Percentiles rank a stretch among this genome's conserved stretches.
Conservation (phyloP, 305 asterid species). For the Solanum hybrid region DNA sequence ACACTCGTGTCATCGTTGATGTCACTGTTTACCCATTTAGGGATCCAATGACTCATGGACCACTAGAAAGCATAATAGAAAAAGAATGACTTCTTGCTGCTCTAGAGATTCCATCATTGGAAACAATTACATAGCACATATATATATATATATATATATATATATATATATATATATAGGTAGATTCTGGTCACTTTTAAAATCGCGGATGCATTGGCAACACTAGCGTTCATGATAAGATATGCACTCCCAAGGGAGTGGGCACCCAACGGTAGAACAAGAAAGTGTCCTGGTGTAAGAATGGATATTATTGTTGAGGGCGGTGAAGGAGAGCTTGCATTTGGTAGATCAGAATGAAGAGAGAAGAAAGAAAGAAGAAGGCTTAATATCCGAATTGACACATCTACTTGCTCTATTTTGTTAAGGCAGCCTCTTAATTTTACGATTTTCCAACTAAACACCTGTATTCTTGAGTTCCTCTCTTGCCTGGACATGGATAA, state of each 20-base stretch:
- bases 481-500: background rate
- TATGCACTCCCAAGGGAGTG: background rate
- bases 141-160: background rate
- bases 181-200: background rate
- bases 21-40: background rate
- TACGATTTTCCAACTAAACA: background rate
- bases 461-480: background rate
- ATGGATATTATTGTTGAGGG: background rate
- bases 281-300: background rate
- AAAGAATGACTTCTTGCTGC: background rate
- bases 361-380: background rate
- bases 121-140: background rate
- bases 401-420: background rate
- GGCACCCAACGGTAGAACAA: background rate
- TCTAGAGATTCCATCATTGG: background rate
- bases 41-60: background rate
- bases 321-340: background rate
- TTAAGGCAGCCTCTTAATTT: background rate
- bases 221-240: background rate
- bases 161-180: background rate
- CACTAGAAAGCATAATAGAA: background rate
- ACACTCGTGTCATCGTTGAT: background rate
- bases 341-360: background rate
- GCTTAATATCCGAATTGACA: background rate
- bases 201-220: background rate